These are phyloP conservation scores for Cyberlindnera euphorbiiphila DNA, from an alignment of 805 yeast species.

Conservation along the genomic window DNA sequence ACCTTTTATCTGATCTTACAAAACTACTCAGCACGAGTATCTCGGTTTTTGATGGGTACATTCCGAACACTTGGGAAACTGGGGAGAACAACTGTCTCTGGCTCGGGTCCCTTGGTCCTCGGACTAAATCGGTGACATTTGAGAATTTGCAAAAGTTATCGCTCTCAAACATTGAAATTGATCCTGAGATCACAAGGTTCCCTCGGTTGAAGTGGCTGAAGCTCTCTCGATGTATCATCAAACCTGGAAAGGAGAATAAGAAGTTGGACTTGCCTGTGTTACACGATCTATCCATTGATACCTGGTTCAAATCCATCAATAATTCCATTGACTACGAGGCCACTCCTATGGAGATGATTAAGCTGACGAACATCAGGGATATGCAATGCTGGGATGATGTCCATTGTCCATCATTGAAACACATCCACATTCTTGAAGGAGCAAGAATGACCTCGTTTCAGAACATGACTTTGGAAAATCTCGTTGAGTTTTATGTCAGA, in stretches of 20 bases:
- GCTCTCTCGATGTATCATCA: conserved; percentile 8
- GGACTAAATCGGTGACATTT: conserved; percentile 9
- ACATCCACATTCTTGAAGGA: conserved; percentile 8
- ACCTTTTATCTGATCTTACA: conserved; percentile 3
- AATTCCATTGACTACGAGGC: conserved; percentile 11
- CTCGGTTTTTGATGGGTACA: conserved; percentile 12
- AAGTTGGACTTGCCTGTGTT: conserved; percentile 11
- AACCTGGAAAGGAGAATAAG: background rate
- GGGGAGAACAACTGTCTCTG: conserved; percentile 3
- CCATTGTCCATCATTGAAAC: conserved; percentile 8
- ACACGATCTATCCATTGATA: conserved; percentile 4
- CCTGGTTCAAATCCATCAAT: conserved; percentile 8
- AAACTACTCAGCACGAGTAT: conserved; percentile 3
- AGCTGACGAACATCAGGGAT: conserved; percentile 9
- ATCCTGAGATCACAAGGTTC: conserved; percentile 12
- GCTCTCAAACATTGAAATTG: conserved; percentile 5
- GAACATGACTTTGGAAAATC: conserved; percentile 3
- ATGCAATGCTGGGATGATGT: conserved; percentile 12
- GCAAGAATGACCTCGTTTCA: conserved; percentile 5
- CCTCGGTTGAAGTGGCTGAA: conserved; percentile 8
- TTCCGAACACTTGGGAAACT: conserved; percentile 7
- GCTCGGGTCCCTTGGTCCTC: conserved; percentile 8
- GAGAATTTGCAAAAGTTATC: conserved; percentile 10
- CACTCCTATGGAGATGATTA: conserved; percentile 3
- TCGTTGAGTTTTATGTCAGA: conserved; percentile 6